phyloP scores from a whole-genome alignment of 129 eudicot genomes.

The Saposhnikovia divaricata region DNA sequence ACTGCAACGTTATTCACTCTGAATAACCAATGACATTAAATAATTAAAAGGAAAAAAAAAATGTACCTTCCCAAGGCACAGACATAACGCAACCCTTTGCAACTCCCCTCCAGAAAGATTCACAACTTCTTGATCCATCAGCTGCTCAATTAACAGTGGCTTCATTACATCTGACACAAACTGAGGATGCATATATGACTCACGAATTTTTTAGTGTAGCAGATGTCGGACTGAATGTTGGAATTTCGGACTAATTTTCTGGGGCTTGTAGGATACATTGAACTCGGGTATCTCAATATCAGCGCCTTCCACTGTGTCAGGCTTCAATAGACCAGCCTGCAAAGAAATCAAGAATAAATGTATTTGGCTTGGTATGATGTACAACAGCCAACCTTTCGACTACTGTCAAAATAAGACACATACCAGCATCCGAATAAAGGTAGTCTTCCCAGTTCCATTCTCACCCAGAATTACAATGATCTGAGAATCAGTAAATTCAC shows the following conservation, averaged over 20 bases:
- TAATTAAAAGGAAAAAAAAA: not conserved
- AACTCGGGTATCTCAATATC: constrained; percentile 66
- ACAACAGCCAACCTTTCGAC: not conserved
- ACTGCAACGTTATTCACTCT: not conserved
- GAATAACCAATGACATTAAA: not conserved
- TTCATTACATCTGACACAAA: constrained; percentile 70
- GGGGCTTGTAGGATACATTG: constrained; percentile 71
- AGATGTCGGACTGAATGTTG: constrained; percentile 39
- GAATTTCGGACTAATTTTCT: constrained; percentile 63
- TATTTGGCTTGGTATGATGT: not conserved
- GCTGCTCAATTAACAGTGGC: constrained; percentile 59
- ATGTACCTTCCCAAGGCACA: constrained; percentile 55
- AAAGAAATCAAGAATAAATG: not conserved
- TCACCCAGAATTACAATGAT: constrained; percentile 70
- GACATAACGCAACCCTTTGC: constrained; percentile 59
- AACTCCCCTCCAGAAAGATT: constrained; percentile 70
- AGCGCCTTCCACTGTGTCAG: constrained; percentile 50
- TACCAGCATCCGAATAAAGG: constrained; percentile 74
- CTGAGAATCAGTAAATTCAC: constrained; percentile 67
- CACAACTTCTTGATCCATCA: constrained; percentile 65
- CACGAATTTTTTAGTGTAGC: constrained; percentile 54
- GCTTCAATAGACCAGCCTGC: constrained; percentile 69
- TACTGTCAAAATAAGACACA: not conserved
- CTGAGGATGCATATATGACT: constrained; percentile 64
- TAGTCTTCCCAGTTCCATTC: constrained; percentile 66